Conservation (phyloP, 495 filamentous ascomycete genomes). For the Talaromyces proteolyticus region DNA sequence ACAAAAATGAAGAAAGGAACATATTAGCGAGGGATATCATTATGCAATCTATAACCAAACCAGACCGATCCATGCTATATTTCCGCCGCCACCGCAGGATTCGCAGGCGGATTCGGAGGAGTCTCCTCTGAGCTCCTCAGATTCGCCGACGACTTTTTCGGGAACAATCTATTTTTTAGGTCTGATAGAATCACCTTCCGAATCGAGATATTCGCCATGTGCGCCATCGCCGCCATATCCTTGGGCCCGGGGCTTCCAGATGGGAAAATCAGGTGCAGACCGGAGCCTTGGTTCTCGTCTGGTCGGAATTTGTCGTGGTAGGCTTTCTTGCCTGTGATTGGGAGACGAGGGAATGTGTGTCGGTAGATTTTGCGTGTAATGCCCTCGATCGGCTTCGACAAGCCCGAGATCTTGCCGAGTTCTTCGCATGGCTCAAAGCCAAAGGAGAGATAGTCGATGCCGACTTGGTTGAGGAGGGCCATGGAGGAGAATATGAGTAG, state of each 20-base stretch:
- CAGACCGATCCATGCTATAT: too few relatives aligned
- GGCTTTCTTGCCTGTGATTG: constrained; percentile 34
- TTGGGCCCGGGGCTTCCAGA: constrained; percentile 20
- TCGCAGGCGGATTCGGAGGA: not conserved
- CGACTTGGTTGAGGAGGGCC: constrained; percentile 23
- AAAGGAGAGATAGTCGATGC: constrained; percentile 30
- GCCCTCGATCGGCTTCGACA: constrained; percentile 15
- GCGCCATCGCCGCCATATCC: constrained; percentile 30
- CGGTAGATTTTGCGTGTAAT: constrained; percentile 23
- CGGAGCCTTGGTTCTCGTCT: constrained; percentile 23
- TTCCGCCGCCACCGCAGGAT: not conserved
- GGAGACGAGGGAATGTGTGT: constrained; percentile 22
- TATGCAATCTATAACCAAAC: too few relatives aligned
- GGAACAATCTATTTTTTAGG: not conserved
- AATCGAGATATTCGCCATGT: constrained; percentile 33
- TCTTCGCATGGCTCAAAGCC: constrained; percentile 31
- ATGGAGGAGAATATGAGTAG: constrained; percentile 31
- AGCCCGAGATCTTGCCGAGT: constrained; percentile 23
- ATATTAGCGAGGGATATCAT: too few relatives aligned
- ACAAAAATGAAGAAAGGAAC: not conserved
- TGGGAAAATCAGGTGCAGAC: constrained; percentile 30
- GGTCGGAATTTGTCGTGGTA: constrained; percentile 38
- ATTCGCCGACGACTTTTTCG: not conserved
- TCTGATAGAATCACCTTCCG: constrained; percentile 12
- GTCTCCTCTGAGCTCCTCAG: not conserved